These are phyloP conservation scores for Ganoderma lingzhi DNA, from an alignment of 1,284 basidiomycete species.

Conservation along the genomic window DNA sequence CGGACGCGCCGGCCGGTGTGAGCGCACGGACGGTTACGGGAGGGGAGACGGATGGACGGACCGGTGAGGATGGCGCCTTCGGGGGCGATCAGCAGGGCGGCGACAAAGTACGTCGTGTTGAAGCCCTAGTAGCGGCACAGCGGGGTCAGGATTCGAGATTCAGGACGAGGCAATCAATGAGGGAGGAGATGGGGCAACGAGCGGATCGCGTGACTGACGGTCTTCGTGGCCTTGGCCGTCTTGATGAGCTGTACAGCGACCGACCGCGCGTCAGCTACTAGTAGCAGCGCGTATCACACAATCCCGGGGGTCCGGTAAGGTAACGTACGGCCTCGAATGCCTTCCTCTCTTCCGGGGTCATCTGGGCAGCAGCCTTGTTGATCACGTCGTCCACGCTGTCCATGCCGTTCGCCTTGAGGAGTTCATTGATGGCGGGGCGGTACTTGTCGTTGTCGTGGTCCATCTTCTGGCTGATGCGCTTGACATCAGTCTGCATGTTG, in stretches of 20 bases:
- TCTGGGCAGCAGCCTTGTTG: neutral
- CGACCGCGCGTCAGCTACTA: neutral
- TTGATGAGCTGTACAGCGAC: neutral
- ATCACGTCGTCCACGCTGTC: neutral
- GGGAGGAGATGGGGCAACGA: too few species aligned
- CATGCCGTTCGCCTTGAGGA: neutral
- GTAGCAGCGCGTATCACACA: too few species aligned
- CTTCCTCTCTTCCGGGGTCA: neutral
- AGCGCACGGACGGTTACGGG: too few species aligned
- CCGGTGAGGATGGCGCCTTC: neutral
- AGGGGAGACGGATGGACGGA: neutral
- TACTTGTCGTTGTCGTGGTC: neutral
- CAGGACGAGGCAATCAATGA: too few species aligned
- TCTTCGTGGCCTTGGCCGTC: neutral
- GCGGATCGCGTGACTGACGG: neutral
- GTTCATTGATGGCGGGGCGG: neutral
- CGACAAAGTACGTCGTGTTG: neutral
- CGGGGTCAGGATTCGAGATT: neutral
- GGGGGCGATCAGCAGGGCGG: neutral
- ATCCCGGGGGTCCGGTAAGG: too few species aligned
- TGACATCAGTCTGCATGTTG: neutral
- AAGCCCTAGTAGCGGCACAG: neutral
- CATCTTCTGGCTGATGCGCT: neutral
- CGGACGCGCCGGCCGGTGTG: too few species aligned
- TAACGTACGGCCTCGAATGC: neutral